phyloP scores from a whole-genome alignment of 805 yeast species.

The Starmerella asiatica region DNA sequence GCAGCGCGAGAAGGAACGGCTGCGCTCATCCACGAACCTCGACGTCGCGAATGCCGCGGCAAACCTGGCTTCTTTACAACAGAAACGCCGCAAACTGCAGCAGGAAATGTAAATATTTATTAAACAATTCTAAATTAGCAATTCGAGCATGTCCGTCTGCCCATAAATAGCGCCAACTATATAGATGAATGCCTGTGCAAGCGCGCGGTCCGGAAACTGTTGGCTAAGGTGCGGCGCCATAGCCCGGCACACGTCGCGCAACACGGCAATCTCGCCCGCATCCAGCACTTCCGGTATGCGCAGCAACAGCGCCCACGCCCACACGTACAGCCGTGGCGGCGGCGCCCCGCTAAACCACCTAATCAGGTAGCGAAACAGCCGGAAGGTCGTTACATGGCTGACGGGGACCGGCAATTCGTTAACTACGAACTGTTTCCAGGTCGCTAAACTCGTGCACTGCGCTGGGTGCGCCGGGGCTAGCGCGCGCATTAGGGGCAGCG shows the following conservation, averaged over 20 bases:
- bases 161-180: slow-evolving; percentile 17
- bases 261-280: slow-evolving; percentile 30
- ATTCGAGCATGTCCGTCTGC: slow-evolving; percentile 15
- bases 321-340: slow-evolving; percentile 22
- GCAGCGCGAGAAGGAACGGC: slow-evolving; percentile 36
- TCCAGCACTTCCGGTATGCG: slow-evolving; percentile 30
- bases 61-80: slow-evolving; percentile 26
- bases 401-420: slow-evolving; percentile 28
- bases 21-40: slow-evolving; percentile 28
- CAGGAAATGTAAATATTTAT: neutral
- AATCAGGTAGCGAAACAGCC: slow-evolving; percentile 31
- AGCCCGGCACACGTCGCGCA: slow-evolving; percentile 30
- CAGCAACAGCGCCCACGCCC: slow-evolving; percentile 33
- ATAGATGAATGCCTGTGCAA: slow-evolving; percentile 9
- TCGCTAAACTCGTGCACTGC: slow-evolving; percentile 27
- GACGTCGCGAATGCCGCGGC: slow-evolving; percentile 26
- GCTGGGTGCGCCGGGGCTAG: slow-evolving; percentile 5
- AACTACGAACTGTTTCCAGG: slow-evolving; percentile 34
- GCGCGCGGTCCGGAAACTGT: neutral
- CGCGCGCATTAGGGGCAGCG: neutral
- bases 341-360: slow-evolving; percentile 31
- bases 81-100: slow-evolving; percentile 7
- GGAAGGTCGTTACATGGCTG: slow-evolving; percentile 28
- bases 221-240: neutral
- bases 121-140: neutral